These are phyloP conservation scores for Durusdinium trenchii DNA, from an alignment of 73 alveolate species.

Conservation along the genomic window DNA sequence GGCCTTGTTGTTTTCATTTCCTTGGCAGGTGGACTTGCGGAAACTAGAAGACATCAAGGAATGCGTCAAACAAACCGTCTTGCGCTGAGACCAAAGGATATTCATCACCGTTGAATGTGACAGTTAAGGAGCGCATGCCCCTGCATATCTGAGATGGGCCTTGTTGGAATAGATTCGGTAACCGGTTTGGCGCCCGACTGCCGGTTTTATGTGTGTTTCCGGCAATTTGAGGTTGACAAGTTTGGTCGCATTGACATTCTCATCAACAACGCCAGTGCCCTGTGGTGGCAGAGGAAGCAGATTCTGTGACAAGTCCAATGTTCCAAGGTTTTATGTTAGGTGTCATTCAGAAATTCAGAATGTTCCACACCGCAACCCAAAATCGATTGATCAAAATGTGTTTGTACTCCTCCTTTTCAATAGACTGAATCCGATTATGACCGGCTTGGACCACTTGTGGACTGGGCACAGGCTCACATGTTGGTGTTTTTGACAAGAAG, in stretches of 20 bases:
- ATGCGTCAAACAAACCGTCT: slow-evolving; percentile 43
- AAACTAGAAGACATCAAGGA: slow-evolving; percentile 74
- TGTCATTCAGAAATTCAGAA: too few species aligned
- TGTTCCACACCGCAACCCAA: too few species aligned
- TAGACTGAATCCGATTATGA: too few species aligned
- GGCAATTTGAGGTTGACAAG: slow-evolving; percentile 44
- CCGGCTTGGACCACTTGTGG: too few species aligned
- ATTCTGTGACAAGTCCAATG: too few species aligned
- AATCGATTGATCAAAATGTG: too few species aligned
- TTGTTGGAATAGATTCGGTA: not conserved
- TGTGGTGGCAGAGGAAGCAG: slow-evolving; percentile 94
- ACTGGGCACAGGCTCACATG: too few species aligned
- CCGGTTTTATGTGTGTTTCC: not conserved
- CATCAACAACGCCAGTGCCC: slow-evolving; percentile 82
- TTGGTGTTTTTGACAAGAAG: too few species aligned
- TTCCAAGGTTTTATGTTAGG: too few species aligned
- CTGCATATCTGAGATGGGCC: not conserved
- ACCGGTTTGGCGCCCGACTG: not conserved
- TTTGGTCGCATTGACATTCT: slow-evolving; percentile 85
- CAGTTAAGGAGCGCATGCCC: not conserved
- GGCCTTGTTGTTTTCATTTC: too few species aligned
- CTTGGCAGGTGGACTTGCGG: slow-evolving; percentile 79
- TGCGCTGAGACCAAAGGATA: not conserved
- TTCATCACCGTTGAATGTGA: not conserved
- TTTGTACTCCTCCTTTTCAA: too few species aligned